Evolutionary conservation across 2,329 filamentous ascomycete genomes (phyloP).

Genomic region (Lachnellula cervina): DNA sequence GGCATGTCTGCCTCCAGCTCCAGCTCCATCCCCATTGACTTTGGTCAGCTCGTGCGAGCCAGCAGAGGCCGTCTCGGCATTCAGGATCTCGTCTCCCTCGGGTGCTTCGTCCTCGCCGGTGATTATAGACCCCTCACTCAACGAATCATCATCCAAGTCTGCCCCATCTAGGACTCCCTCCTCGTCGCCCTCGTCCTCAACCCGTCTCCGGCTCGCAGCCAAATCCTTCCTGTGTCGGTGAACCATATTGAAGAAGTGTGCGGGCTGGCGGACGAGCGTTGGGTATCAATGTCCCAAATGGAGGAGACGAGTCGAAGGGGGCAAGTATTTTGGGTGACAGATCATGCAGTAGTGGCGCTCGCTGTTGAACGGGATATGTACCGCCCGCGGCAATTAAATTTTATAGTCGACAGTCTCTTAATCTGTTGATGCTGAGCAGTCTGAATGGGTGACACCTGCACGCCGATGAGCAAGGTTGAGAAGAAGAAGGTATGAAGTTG

Average conservation of each 20-base stretch:
- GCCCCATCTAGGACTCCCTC: conserved; percentile 52
- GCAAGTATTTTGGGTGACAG: conserved; percentile 25
- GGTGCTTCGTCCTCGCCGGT: conserved; percentile 57
- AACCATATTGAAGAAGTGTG: conserved; percentile 39
- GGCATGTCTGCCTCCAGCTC: conserved; percentile 19
- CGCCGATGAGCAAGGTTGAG: conserved; percentile 24
- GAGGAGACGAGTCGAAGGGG: too few species aligned
- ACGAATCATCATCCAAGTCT: conserved; percentile 60
- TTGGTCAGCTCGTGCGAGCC: conserved; percentile 22
- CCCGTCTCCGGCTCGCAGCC: conserved; percentile 62
- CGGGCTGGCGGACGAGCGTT: conserved; percentile 26
- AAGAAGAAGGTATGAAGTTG: conserved; percentile 18
- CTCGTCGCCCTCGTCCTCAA: conserved; percentile 68
- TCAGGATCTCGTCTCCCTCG: conserved; percentile 61
- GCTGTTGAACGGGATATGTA: conserved; percentile 25
- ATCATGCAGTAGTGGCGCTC: conserved; percentile 30
- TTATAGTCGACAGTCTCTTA: conserved; percentile 19
- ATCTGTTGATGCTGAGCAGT: conserved; percentile 19
- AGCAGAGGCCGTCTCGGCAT: conserved; percentile 55
- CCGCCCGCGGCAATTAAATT: conserved; percentile 31
- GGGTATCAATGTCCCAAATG: conserved; percentile 25
- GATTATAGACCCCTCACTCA: conserved; percentile 58
- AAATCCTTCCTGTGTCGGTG: conserved; percentile 57
- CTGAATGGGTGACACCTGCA: conserved; percentile 29
- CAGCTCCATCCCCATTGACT: conserved; percentile 32